Evolutionary conservation across 1,284 basidiomycete genomes (phyloP).

Genomic region (Cystobasidium sp.): DNA sequence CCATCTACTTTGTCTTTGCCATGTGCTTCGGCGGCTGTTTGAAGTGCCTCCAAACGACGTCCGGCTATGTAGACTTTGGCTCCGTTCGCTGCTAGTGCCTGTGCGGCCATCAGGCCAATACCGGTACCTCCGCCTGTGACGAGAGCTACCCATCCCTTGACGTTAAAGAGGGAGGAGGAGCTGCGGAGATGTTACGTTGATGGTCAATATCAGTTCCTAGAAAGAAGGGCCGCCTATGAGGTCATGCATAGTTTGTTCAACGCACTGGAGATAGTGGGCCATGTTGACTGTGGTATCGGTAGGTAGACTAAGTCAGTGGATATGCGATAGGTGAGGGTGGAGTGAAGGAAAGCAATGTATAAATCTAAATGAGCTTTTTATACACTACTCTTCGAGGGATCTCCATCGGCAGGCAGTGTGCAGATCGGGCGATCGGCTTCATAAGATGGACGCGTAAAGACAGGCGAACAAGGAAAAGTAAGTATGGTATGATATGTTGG

Average conservation of each 20-base stretch:
- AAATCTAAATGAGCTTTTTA: no score
- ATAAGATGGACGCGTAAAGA: no score
- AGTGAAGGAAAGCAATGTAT: background rate
- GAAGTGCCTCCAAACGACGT: constrained; percentile 48
- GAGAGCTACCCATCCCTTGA: constrained; percentile 35
- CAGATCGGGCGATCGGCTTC: no score
- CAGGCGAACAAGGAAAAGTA: no score
- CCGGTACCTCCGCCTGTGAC: constrained; percentile 66
- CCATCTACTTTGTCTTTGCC: constrained; percentile 51
- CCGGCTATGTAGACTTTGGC: constrained; percentile 78
- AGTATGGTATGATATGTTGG: no score
- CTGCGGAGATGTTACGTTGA: constrained; percentile 5
- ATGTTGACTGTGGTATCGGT: background rate
- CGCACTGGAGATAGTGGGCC: constrained; percentile 31
- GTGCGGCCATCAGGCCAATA: constrained; percentile 72
- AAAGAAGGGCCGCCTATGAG: background rate
- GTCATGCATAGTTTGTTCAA: background rate
- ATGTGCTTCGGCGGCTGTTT: constrained; percentile 58
- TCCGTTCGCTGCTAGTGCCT: constrained; percentile 74
- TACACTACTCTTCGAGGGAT: no score
- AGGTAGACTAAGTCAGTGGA: background rate
- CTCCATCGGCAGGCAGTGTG: no score
- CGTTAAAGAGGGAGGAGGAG: constrained; percentile 38
- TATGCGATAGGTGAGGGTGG: background rate
- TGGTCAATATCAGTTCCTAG: background rate